These are phyloP conservation scores for Tolypocladium tundrense DNA, from an alignment of 2,329 filamentous ascomycete genomes.

Conservation along the genomic window DNA sequence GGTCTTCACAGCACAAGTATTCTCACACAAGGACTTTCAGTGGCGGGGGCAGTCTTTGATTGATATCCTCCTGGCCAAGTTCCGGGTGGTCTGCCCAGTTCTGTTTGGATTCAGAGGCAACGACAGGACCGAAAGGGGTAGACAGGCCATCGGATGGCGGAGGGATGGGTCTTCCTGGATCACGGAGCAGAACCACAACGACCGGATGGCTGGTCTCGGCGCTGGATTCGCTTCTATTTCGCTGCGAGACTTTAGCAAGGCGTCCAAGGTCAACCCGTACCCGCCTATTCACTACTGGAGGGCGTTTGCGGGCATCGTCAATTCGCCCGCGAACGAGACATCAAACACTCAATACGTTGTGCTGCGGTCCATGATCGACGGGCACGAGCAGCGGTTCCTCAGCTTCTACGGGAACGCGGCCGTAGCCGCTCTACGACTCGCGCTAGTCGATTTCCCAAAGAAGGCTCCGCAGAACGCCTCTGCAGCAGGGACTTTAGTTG, in stretches of 20 bases:
- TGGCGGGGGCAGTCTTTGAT: slow-evolving; percentile 61
- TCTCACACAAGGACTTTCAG: slow-evolving; percentile 56
- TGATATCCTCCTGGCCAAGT: slow-evolving; percentile 80
- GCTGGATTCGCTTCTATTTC: slow-evolving; percentile 77
- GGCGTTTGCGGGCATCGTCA: slow-evolving; percentile 64
- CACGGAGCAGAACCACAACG: slow-evolving; percentile 61
- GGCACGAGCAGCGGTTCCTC: slow-evolving; percentile 66
- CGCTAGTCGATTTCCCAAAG: slow-evolving; percentile 63
- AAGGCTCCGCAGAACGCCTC: slow-evolving; percentile 35
- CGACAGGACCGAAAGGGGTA: slow-evolving; percentile 61
- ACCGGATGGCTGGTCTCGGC: slow-evolving; percentile 74
- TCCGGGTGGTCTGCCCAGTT: slow-evolving; percentile 68
- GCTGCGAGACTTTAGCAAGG: slow-evolving; percentile 69
- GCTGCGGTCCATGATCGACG: slow-evolving; percentile 60
- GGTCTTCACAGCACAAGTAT: slow-evolving; percentile 64
- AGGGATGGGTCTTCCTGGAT: slow-evolving; percentile 50
- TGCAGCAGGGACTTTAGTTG: slow-evolving; percentile 40
- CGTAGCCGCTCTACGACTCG: slow-evolving; percentile 57
- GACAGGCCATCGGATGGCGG: slow-evolving; percentile 63
- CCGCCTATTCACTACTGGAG: slow-evolving; percentile 77
- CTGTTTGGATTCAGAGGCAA: slow-evolving; percentile 74
- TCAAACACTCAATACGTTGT: slow-evolving; percentile 67
- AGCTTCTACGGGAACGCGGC: slow-evolving; percentile 71
- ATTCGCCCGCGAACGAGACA: slow-evolving; percentile 56
- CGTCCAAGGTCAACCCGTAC: slow-evolving; percentile 60